Evolutionary conservation across 805 yeast species (phyloP).

Genomic region (Lachancea sp.): DNA sequence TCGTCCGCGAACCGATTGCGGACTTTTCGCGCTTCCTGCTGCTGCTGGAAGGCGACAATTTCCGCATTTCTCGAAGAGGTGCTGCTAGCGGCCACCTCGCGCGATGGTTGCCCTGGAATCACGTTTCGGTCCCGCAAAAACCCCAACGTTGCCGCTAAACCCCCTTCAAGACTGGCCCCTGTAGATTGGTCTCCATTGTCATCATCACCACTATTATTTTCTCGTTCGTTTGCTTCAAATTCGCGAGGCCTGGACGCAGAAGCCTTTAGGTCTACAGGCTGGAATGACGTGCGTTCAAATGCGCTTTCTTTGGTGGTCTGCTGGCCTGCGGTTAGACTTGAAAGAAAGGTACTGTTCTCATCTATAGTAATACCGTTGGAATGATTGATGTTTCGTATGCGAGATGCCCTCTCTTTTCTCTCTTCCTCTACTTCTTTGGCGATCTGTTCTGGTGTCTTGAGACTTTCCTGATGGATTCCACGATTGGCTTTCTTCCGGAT

Average conservation of each 20-base stretch:
- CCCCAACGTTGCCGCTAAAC: conserved; percentile 27
- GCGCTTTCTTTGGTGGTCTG: not conserved
- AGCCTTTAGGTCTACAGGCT: conserved; percentile 1
- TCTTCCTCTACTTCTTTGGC: conserved; percentile 36
- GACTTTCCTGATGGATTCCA: conserved; percentile 27
- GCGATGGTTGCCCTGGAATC: not conserved
- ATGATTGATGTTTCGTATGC: conserved; percentile 16
- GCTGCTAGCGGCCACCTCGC: not conserved
- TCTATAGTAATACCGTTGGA: conserved; percentile 33
- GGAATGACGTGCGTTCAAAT: not conserved
- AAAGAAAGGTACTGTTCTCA: conserved; percentile 33
- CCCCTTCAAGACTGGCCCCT: conserved; percentile 21
- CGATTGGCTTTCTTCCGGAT: conserved; percentile 26
- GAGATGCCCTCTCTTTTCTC: conserved; percentile 17
- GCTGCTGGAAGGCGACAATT: conserved; percentile 9
- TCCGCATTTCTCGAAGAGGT: not conserved
- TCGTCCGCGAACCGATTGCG: conserved; percentile 14
- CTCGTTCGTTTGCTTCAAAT: not conserved
- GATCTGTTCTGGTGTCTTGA: conserved; percentile 21
- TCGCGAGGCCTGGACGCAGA: not conserved
- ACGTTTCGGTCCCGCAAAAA: conserved; percentile 18
- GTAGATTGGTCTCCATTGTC: not conserved
- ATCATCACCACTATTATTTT: not conserved
- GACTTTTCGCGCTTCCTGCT: conserved; percentile 9
- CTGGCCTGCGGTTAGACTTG: conserved; percentile 14